These are phyloP conservation scores for Verticillium nonalfalfae DNA, from an alignment of 2,329 filamentous ascomycete genomes.

Conservation along the genomic window DNA sequence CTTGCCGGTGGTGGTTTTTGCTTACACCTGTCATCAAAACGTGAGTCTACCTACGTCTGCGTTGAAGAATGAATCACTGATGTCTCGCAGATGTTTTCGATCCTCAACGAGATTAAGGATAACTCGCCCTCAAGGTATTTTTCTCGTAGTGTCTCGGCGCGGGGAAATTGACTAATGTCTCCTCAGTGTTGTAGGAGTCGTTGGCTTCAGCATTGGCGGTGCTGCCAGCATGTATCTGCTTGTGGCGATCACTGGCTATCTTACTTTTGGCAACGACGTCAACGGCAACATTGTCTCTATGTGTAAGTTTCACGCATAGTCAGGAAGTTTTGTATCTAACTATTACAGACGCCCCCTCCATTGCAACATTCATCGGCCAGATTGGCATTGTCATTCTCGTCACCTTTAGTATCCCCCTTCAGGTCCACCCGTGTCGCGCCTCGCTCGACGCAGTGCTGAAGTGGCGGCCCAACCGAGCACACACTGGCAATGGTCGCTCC, in stretches of 20 bases:
- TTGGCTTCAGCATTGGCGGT: conserved; percentile 77
- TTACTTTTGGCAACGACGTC: conserved; percentile 89
- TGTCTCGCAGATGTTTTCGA: conserved; percentile 81
- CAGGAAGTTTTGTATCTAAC: conserved; percentile 4
- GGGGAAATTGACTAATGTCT: conserved; percentile 21
- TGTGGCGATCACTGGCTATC: conserved; percentile 89
- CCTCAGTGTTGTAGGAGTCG: conserved; percentile 66
- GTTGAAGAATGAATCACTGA: background rate
- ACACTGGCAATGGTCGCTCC: conserved; percentile 29
- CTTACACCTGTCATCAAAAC: conserved; percentile 99
- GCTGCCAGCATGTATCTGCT: conserved; percentile 84
- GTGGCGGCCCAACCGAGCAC: conserved; percentile 64
- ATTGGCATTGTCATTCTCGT: conserved; percentile 94
- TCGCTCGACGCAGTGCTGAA: conserved; percentile 89
- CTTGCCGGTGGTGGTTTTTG: conserved; percentile 93
- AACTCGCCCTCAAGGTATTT: conserved; percentile 58
- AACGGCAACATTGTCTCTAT: conserved; percentile 90
- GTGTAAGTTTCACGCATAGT: conserved; percentile 51
- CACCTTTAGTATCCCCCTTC: conserved; percentile 91
- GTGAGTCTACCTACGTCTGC: conserved; percentile 37
- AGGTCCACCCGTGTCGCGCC: conserved; percentile 94
- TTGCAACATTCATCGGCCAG: conserved; percentile 85
- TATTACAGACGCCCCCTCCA: conserved; percentile 56
- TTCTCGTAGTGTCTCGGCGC: background rate
- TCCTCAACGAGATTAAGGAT: conserved; percentile 88